Evolutionary conservation across 257 asterid species (phyloP).

Genomic region (Scutellaria galericulata): DNA sequence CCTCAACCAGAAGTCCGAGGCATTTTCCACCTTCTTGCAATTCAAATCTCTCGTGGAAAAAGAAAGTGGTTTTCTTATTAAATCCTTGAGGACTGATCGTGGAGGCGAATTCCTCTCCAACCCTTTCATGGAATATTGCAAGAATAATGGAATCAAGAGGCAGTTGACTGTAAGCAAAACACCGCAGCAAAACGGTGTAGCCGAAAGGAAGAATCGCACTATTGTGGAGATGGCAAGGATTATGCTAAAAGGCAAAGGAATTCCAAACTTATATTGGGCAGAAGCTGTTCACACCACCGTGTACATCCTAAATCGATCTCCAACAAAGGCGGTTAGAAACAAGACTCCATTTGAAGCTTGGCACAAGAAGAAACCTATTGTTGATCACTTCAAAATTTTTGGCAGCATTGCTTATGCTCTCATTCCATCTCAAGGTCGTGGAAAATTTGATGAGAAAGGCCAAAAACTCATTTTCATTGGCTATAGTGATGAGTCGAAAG

Average conservation of each 20-base stretch:
- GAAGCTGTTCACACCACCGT: neutral
- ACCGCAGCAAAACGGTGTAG: neutral
- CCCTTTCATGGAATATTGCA: no score
- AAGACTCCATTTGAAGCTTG: constrained; percentile 8
- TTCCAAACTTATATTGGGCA: neutral
- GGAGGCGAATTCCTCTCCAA: neutral
- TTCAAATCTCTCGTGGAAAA: neutral
- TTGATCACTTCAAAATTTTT: no score
- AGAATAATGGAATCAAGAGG: no score
- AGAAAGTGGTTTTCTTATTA: neutral
- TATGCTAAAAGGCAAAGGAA: neutral
- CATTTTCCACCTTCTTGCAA: neutral
- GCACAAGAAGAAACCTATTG: no score
- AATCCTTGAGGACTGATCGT: neutral
- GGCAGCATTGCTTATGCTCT: no score
- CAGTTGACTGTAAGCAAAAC: neutral
- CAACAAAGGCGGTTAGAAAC: neutral
- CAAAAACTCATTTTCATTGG: constrained; percentile 3
- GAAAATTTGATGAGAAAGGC: neutral
- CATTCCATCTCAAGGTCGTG: neutral
- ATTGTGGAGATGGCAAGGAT: constrained; percentile 18
- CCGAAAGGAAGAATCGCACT: constrained; percentile 7
- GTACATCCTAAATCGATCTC: constrained; percentile 18
- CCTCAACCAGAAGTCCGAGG: no score
- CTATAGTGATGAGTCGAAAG: neutral